Conservation (phyloP, 768 basidiomycete species). For the Rhodotorula diobovata region DNA sequence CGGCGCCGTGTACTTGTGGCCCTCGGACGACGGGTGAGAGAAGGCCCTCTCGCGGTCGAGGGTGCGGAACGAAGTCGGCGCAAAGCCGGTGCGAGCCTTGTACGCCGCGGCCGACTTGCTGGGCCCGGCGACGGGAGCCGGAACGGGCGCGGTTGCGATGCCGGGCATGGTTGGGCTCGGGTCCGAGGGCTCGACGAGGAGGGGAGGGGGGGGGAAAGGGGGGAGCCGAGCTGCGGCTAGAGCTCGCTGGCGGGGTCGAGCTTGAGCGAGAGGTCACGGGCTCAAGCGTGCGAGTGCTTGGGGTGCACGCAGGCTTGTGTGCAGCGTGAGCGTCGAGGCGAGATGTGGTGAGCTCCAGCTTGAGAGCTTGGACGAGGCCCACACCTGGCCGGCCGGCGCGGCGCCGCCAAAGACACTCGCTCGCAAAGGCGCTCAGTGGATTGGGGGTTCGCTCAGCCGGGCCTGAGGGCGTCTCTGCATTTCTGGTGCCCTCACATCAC, state of each 20-base stretch:
- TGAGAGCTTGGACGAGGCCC: too few species aligned
- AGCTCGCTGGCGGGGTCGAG: too few species aligned
- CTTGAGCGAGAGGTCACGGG: too few species aligned
- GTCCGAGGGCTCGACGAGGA: too few species aligned
- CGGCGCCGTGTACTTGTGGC: slow-evolving; percentile 69
- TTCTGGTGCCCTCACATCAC: too few species aligned
- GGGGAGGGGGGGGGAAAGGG: not conserved
- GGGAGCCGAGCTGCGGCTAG: not conserved
- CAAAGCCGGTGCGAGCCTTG: slow-evolving; percentile 26
- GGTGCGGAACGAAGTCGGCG: slow-evolving; percentile 39
- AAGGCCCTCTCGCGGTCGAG: slow-evolving; percentile 52
- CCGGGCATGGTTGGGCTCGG: slow-evolving; percentile 13
- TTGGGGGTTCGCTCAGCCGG: too few species aligned
- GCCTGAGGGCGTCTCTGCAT: too few species aligned
- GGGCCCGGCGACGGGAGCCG: slow-evolving; percentile 24
- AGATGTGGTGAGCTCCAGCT: too few species aligned
- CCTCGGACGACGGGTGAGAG: slow-evolving; percentile 64
- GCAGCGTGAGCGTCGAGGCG: too few species aligned
- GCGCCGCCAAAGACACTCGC: too few species aligned
- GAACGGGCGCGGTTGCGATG: not conserved
- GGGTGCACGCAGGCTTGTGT: not conserved
- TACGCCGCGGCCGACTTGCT: slow-evolving; percentile 32
- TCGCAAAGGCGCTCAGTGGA: too few species aligned
- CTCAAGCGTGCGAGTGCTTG: not conserved
- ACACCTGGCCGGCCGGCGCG: too few species aligned